A percentile compares a stretch with the other conserved stretches of the same genome.
These are phyloP conservation scores for Neonothopanus nambi DNA, from an alignment of 1,284 basidiomycete species.

Conservation along the genomic window DNA sequence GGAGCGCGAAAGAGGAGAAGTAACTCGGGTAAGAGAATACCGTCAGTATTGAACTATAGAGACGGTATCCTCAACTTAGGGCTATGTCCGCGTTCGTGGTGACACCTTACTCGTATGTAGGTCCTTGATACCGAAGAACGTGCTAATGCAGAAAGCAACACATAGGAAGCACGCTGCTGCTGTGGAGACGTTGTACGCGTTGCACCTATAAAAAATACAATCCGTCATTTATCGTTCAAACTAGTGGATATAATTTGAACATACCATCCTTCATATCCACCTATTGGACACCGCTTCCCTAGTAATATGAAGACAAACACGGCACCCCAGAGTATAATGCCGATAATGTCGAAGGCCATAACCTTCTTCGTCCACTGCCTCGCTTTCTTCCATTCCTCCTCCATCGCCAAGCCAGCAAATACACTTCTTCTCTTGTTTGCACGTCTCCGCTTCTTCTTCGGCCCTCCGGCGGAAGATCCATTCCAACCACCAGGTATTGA, in stretches of 20 bases:
- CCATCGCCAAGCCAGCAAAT: constrained; percentile 62
- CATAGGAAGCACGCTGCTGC: constrained; percentile 59
- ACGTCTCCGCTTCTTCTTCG: constrained; percentile 13
- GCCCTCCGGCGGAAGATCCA: constrained; percentile 17
- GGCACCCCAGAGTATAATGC: constrained; percentile 57
- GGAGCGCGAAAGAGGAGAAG: background rate
- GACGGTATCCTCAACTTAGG: too few species aligned
- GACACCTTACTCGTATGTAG: constrained; percentile 54
- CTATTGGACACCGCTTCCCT: constrained; percentile 62
- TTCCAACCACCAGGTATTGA: constrained; percentile 28
- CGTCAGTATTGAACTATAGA: too few species aligned
- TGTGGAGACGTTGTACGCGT: constrained; percentile 65
- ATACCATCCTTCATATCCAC: constrained; percentile 63
- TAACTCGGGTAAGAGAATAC: too few species aligned
- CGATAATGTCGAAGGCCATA: constrained; percentile 47
- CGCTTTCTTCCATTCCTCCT: constrained; percentile 60
- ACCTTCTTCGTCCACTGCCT: constrained; percentile 54
- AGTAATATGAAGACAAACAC: constrained; percentile 60
- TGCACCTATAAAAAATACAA: constrained; percentile 52
- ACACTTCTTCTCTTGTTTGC: constrained; percentile 46
- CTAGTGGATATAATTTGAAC: constrained; percentile 22
- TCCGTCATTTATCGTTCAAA: constrained; percentile 2
- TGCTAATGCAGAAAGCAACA: constrained; percentile 52
- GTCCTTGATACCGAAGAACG: constrained; percentile 69
- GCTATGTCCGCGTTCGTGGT: constrained; percentile 39